Conservation (phyloP, 2,329 filamentous ascomycete species). For the Dothiorella sarmentorum region DNA sequence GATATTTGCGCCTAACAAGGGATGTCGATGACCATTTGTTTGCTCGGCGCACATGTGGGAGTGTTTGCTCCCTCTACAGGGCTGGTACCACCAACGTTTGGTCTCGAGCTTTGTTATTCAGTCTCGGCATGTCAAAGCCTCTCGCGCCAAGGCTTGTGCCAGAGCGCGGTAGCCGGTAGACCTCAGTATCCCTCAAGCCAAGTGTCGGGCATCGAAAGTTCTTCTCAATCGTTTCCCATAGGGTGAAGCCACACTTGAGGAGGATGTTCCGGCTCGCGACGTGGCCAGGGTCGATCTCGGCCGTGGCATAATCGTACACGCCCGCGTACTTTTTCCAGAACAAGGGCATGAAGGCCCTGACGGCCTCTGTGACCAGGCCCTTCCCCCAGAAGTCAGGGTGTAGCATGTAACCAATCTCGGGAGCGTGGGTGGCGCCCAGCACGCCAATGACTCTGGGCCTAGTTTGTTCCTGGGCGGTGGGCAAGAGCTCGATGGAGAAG, state of each 20-base stretch:
- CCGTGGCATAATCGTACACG: constrained; percentile 31
- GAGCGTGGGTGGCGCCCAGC: constrained; percentile 41
- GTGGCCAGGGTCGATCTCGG: constrained; percentile 49
- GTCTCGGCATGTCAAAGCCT: neutral
- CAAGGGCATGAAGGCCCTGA: constrained; percentile 40
- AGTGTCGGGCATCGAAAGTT: constrained; percentile 37
- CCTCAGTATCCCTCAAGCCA: constrained; percentile 35
- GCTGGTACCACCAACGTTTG: neutral
- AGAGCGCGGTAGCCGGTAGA: constrained; percentile 33
- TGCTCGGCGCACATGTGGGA: neutral
- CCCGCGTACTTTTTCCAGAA: constrained; percentile 39
- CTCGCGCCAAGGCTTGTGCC: neutral
- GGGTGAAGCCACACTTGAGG: constrained; percentile 53
- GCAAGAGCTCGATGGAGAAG: constrained; percentile 52
- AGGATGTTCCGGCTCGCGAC: constrained; percentile 55
- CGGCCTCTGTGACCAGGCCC: constrained; percentile 45
- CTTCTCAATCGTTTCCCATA: constrained; percentile 43
- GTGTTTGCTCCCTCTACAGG: neutral
- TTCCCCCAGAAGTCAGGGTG: constrained; percentile 39
- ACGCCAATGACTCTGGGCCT: constrained; percentile 39
- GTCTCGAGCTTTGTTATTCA: neutral
- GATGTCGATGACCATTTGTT: too few species aligned
- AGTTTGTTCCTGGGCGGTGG: neutral
- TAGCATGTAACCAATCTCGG: constrained; percentile 44
- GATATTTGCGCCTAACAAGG: neutral